These are phyloP conservation scores for Boechera stricta DNA, from an alignment of 345 rosid genomes.

Conservation along the genomic window DNA sequence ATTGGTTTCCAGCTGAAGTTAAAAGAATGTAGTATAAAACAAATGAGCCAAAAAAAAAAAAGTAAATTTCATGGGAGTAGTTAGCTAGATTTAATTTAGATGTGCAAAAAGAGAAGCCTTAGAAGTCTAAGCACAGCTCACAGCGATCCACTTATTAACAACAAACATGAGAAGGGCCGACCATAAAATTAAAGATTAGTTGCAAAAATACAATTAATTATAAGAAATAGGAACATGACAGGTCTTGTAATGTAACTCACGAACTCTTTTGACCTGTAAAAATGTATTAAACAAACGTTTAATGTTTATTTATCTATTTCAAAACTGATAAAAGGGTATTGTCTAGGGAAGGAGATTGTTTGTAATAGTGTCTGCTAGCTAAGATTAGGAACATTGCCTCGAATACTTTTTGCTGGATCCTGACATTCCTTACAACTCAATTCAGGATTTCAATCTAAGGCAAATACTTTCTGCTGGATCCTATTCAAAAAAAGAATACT, in stretches of 20 bases:
- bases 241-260: slow-evolving; percentile 37
- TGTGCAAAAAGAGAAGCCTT: slow-evolving; percentile 30
- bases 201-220: slow-evolving; percentile 18
- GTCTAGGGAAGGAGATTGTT: slow-evolving; percentile 7
- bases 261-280: slow-evolving; percentile 45
- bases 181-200: slow-evolving; percentile 25
- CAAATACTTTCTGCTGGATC: slow-evolving; percentile 36
- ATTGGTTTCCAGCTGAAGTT: slow-evolving; percentile 38
- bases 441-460: not conserved
- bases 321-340: not conserved
- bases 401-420: slow-evolving; percentile 30
- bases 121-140: slow-evolving; percentile 44
- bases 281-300: not conserved
- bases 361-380: slow-evolving; percentile 33
- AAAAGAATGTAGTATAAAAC: not conserved
- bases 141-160: slow-evolving; percentile 29
- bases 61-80: slow-evolving; percentile 36
- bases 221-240: slow-evolving; percentile 30
- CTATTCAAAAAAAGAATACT: not conserved
- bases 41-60: not conserved
- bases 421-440: slow-evolving; percentile 27
- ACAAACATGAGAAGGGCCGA: slow-evolving; percentile 40
- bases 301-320: not conserved
- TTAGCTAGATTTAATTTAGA: slow-evolving; percentile 29
- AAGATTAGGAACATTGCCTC: slow-evolving; percentile 15